A percentile compares a stretch with the other conserved stretches of the same genome.
These are phyloP conservation scores for Xylaria sp. DNA, from an alignment of 2,329 filamentous ascomycete genomes.

Conservation along the genomic window DNA sequence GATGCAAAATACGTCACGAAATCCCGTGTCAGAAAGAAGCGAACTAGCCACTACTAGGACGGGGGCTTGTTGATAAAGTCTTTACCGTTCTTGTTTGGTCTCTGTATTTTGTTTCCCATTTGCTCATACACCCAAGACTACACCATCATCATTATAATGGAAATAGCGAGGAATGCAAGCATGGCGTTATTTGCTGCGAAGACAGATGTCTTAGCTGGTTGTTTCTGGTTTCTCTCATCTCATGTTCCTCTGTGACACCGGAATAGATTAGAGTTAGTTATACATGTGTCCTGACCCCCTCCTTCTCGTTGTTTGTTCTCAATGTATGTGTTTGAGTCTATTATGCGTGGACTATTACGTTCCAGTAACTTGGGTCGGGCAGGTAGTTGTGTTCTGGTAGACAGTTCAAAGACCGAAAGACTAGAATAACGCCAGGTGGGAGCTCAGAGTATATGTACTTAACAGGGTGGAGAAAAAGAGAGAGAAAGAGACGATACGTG, in stretches of 20 bases:
- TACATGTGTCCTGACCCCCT: too few relatives aligned
- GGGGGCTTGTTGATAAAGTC: background rate
- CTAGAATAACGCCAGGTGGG: too few relatives aligned
- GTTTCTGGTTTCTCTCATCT: background rate
- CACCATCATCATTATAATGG: slow-evolving; percentile 34
- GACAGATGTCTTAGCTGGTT: background rate
- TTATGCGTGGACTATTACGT: too few relatives aligned
- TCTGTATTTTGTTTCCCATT: slow-evolving; percentile 27
- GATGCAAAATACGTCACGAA: slow-evolving; percentile 11
- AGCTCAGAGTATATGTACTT: too few relatives aligned
- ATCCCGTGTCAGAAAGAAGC: slow-evolving; percentile 11
- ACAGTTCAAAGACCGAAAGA: too few relatives aligned
- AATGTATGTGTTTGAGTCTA: too few relatives aligned
- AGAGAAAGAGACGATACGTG: too few relatives aligned
- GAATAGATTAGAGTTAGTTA: slow-evolving; percentile 4
- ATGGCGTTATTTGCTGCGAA: slow-evolving; percentile 32
- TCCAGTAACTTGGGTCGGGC: too few relatives aligned
- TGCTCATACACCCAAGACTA: slow-evolving; percentile 25
- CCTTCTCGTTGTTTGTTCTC: too few relatives aligned
- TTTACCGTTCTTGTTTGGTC: slow-evolving; percentile 6
- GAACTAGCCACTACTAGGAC: slow-evolving; percentile 7
- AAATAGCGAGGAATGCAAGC: slow-evolving; percentile 31
- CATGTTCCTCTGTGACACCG: background rate
- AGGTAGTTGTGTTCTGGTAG: too few relatives aligned
- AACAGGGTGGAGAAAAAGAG: too few relatives aligned